Percentiles rank a stretch among this genome's conserved stretches.
Evolutionary conservation across 73 alveolate species (phyloP).

Genomic region (Paramecium tetraurelia): DNA sequence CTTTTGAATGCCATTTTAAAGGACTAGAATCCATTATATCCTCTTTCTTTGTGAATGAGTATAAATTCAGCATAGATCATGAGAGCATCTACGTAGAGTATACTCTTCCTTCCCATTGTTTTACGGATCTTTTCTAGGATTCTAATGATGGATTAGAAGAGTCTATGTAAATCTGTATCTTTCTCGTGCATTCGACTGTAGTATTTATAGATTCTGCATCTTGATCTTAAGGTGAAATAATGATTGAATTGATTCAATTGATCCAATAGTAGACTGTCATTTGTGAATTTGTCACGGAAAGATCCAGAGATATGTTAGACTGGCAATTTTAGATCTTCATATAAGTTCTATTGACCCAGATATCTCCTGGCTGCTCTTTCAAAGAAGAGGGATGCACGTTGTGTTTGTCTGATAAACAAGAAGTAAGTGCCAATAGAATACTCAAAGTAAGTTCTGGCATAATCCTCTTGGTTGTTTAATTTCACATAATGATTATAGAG

Average conservation of each 20-base stretch:
- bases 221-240: slow-evolving; percentile 11
- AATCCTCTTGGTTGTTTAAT: not conserved
- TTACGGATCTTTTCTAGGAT: not conserved
- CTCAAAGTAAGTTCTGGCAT: not conserved
- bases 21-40: not conserved
- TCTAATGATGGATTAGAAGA: not conserved
- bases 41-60: not conserved
- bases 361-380: slow-evolving; percentile 7
- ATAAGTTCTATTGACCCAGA: not conserved
- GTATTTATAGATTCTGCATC: not conserved
- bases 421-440: not conserved
- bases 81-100: slow-evolving; percentile 11
- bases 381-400: not conserved
- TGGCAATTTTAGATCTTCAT: not conserved
- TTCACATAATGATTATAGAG: not conserved
- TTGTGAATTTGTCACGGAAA: not conserved
- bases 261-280: not conserved
- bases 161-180: not conserved
- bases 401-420: not conserved
- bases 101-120: slow-evolving; percentile 36
- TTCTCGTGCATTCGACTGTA: not conserved
- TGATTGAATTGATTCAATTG: not conserved
- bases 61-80: not conserved
- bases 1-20: not conserved
- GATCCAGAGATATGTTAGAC: not conserved